phyloP scores from a whole-genome alignment of 441 rosid genomes.

The Rhodomyrtus psidioides region DNA sequence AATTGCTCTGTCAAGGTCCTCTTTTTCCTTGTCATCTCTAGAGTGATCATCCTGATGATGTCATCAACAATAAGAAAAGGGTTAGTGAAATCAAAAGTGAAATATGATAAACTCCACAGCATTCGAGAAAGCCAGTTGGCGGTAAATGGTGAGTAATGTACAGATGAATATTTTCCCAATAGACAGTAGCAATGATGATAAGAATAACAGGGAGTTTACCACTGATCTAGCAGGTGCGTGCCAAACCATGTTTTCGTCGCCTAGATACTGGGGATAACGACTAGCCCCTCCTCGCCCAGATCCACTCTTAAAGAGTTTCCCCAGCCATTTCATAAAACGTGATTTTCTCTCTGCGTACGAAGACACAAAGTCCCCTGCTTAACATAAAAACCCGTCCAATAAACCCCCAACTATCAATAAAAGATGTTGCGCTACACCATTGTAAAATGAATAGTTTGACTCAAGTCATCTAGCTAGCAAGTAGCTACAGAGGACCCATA shows the following conservation, averaged over 20 bases:
- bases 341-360: constrained; percentile 72
- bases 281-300: constrained; percentile 18
- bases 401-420: background rate
- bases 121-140: background rate
- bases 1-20: constrained; percentile 63
- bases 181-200: background rate
- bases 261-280: constrained; percentile 53
- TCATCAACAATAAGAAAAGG: background rate
- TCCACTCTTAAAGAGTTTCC: constrained; percentile 64
- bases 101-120: background rate
- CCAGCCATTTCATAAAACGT: constrained; percentile 85
- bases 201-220: constrained; percentile 34
- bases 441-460: background rate
- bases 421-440: background rate
- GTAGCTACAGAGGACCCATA: background rate
- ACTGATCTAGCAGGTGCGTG: constrained; percentile 48
- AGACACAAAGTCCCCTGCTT: constrained; percentile 70
- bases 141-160: background rate
- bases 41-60: constrained; percentile 51
- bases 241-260: constrained; percentile 76
- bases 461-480: background rate
- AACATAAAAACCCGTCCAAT: constrained; percentile 7
- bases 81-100: background rate
- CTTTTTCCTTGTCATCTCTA: constrained; percentile 50
- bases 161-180: background rate